Evolutionary conservation across 176 grass and related monocot genomes (phyloP), one percentile per base, ranked within the genome.

Genomic region (Musa troglodytarum): DNA sequence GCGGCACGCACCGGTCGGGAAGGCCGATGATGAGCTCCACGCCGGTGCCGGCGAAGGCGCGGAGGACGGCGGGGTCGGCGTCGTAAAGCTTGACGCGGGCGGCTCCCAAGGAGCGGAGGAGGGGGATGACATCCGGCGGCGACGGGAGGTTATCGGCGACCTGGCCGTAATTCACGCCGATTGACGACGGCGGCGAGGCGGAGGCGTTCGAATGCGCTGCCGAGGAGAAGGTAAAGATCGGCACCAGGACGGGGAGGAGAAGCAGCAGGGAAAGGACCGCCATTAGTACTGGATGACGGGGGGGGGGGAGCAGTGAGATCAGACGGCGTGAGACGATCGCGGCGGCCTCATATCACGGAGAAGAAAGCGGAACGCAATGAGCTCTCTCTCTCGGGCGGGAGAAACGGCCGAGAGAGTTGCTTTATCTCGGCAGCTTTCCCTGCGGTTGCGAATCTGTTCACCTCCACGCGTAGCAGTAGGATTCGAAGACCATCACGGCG

Each of bases 81-180:
- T 96, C 89, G 56, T 96, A 96, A 1, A 96, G 87, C 71, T 91
- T 92, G 0, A 96, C 83, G 3, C 61, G 86, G 4, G 50, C 78
- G 8, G 81, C 87, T 29, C 87, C 76, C 1, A 96, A 79, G 53
- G 87, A 82, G 34, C 79, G 81, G 70, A 96, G 78, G 54, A 96
- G 89, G 1, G 77, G 24, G 1, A 85, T 53, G 0, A 86, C 93
- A 0, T 67, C 77, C 3, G 78, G 62, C 1, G 93, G 93, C 1
- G 93, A 72, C 1, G 93, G 93, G 1, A 96, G 79, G 77, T 96
- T 92, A 68, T 96, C 79, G 11, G 89, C 93, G 9, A 96, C 85
- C 78, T 92, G 89, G 14, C 93, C 93, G 25, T 96, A 96, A 79
- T 96, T 96, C 58, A 96, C 75, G 7, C 93, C 93, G 1, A 96